These are phyloP conservation scores for Cynara cardunculus DNA, from an alignment of 129 eudicot species.

Conservation along the genomic window DNA sequence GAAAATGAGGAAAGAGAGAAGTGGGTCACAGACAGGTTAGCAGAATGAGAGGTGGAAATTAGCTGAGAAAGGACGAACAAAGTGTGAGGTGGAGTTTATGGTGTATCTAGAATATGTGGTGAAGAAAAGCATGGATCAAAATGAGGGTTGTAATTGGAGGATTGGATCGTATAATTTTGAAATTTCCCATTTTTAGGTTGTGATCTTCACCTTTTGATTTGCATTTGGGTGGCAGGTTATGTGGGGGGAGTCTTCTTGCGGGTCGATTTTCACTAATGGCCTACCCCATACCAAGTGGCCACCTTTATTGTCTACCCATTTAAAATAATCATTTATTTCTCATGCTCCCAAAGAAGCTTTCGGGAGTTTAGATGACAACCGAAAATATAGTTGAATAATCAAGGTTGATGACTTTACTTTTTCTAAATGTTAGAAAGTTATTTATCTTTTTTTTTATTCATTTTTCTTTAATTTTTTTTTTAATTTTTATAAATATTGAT, in stretches of 20 bases:
- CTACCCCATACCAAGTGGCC: background rate
- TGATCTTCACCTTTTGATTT: background rate
- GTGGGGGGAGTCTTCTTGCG: background rate
- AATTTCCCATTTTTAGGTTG: background rate
- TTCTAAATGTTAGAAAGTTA: too few relatives aligned
- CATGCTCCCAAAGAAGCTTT: too few relatives aligned
- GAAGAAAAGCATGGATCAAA: constrained; percentile 13
- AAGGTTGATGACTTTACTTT: too few relatives aligned
- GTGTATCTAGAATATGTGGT: constrained; percentile 24
- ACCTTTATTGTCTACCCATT: background rate
- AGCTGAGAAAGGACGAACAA: constrained; percentile 10
- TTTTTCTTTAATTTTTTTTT: too few relatives aligned
- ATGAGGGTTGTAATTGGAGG: constrained; percentile 11
- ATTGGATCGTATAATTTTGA: background rate
- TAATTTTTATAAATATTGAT: too few relatives aligned
- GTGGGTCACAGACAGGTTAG: constrained; percentile 4
- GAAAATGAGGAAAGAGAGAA: background rate
- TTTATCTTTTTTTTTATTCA: too few relatives aligned
- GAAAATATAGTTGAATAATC: too few relatives aligned
- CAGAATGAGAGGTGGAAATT: constrained; percentile 5
- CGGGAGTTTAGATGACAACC: too few relatives aligned
- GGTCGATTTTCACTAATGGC: background rate
- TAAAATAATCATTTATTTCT: background rate
- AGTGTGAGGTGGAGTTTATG: constrained; percentile 8
- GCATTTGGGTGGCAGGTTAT: background rate